Evolutionary conservation across 2,329 filamentous ascomycete species (phyloP), one percentile per base, ranked within the genome.

Genomic region (Colletotrichum australisinense): DNA sequence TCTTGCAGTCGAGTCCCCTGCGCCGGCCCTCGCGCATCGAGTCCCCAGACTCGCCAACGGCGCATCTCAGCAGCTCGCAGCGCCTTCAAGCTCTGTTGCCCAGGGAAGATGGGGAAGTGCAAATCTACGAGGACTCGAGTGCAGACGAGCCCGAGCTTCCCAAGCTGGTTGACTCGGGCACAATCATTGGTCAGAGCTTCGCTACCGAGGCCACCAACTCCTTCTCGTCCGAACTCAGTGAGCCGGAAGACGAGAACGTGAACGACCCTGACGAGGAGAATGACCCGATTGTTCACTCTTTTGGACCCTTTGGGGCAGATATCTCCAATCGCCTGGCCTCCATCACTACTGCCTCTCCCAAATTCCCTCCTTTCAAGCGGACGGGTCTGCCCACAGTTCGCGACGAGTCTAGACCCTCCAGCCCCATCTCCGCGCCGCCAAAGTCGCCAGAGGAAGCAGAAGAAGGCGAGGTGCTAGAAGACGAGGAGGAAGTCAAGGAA

Each of bases 201-300:
- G 81, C 84, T 75, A 88, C 87, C 11, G 87, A 89, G 42, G 78
- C 83, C 28, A 84, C 84, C n/a, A 84, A 85, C 67, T 88, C 86
- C 78, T 90, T 89, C 80, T 88, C 86, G 8, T 91, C 89, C 79
- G 90, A 91, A 64, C 83, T 89, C 30, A 89, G 87, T 75, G 87
- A 89, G 35, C 83, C 83, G 3, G 81, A 82, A 12, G 86, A 84
- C 14, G 84, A 82, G 66, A 81, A 84, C 14, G 84, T 82, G 64
- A 81, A 84, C 5, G 91, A 93, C 22, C 92, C 94, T 0, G 93
- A 96, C 77, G 95, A 98, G 85, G 96, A 98, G 83, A 98, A 98
- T 76, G 97, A 98, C 77, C 95, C 95, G 3, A 92, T 98, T 67
- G 87, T 98, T 22, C 94, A 97, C 82, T 98, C 95, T 0, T 98